Conservation (phyloP, 164 flowering plant species). For the Vitis amurensis region DNA sequence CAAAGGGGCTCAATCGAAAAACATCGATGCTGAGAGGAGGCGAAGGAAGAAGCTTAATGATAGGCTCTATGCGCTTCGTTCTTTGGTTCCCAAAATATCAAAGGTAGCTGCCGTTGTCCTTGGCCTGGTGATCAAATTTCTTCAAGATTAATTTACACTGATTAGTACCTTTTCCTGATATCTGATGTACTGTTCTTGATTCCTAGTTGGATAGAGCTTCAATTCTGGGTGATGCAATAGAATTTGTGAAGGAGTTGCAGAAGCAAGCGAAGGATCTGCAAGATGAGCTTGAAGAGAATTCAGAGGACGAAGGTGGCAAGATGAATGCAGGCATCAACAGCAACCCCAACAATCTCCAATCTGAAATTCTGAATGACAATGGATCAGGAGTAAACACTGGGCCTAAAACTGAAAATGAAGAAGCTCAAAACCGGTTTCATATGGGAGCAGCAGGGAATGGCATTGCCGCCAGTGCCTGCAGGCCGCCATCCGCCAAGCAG, state of each 20-base stretch:
- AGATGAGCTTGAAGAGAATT: slow-evolving; percentile 72
- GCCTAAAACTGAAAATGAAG: slow-evolving; percentile 24
- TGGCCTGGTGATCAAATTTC: neutral
- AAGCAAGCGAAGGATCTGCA: slow-evolving; percentile 75
- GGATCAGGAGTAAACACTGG: slow-evolving; percentile 19
- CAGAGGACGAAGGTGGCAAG: slow-evolving; percentile 47
- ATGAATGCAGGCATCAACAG: slow-evolving; percentile 10
- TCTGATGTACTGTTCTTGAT: neutral
- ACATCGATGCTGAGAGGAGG: slow-evolving; percentile 87
- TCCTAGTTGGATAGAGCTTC: slow-evolving; percentile 83
- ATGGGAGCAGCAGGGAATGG: slow-evolving; percentile 24
- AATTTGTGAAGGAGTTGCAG: slow-evolving; percentile 73
- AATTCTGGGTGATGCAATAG: slow-evolving; percentile 85
- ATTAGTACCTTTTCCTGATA: no score
- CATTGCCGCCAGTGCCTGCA: slow-evolving; percentile 4
- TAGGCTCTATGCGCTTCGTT: slow-evolving; percentile 66
- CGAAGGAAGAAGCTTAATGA: slow-evolving; percentile 95
- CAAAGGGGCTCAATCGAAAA: slow-evolving; percentile 62
- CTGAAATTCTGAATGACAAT: slow-evolving; percentile 25
- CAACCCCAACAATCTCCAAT: slow-evolving; percentile 18
- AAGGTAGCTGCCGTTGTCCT: slow-evolving; percentile 52
- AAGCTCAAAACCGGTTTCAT: slow-evolving; percentile 27
- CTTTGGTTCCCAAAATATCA: slow-evolving; percentile 85
- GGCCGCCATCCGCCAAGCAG: slow-evolving; percentile 11
- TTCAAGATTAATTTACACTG: no score